Evolutionary conservation across 257 asterid species (phyloP).

Genomic region (Nicotiana knightiana): DNA sequence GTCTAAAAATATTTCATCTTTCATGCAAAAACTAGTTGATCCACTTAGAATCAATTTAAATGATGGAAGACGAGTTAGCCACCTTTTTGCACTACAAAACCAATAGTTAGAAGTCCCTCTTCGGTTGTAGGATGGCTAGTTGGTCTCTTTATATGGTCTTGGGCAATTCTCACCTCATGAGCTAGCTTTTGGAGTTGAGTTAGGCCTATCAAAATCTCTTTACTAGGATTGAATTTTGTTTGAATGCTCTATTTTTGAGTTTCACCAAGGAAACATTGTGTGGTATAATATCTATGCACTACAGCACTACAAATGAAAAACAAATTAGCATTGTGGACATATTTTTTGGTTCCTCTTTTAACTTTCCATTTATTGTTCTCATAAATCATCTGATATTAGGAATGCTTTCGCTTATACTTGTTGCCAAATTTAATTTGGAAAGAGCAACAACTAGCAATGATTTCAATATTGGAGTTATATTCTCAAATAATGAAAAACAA

Average conservation of each 20-base stretch:
- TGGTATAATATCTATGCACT: neutral
- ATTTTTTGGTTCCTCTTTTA: neutral
- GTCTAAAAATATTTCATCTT: neutral
- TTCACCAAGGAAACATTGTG: neutral
- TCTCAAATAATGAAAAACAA: neutral
- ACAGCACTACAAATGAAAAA: neutral
- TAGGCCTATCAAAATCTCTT: neutral
- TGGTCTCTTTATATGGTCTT: too few species aligned
- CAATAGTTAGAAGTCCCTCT: too few species aligned
- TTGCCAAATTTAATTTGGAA: neutral
- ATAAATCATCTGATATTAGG: neutral
- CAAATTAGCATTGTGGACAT: neutral
- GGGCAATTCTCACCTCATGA: too few species aligned
- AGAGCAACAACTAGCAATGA: neutral
- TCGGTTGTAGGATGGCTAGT: too few species aligned
- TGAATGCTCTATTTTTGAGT: neutral
- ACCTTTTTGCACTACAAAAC: neutral
- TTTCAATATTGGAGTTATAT: neutral
- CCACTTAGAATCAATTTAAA: neutral
- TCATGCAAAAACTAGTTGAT: neutral
- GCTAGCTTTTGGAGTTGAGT: too few species aligned
- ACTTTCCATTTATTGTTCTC: neutral
- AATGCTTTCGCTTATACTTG: neutral
- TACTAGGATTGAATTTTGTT: neutral
- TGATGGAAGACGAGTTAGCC: neutral